Percentiles rank a stretch among this genome's conserved stretches.
phyloP scores from a whole-genome alignment of 1,139 yeast species.

The Scheffersomyces titani region DNA sequence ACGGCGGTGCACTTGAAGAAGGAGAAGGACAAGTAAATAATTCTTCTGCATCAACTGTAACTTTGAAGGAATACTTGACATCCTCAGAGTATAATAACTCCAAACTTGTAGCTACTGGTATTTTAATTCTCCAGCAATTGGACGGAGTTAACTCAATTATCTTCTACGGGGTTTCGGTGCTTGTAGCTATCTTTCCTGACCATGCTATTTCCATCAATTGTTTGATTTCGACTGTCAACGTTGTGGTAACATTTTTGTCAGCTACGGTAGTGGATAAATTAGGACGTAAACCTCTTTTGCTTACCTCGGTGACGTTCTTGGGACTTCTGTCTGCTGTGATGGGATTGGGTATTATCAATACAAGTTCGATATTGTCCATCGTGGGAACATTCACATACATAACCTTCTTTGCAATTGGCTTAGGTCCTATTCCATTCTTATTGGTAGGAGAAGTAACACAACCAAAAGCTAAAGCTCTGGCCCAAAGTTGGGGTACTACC shows the following conservation, averaged over 20 bases:
- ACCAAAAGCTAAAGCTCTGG: slow-evolving; percentile 73
- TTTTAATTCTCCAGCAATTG: slow-evolving; percentile 86
- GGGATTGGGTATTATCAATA: slow-evolving; percentile 61
- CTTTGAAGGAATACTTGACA: slow-evolving; percentile 47
- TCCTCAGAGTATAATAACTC: slow-evolving; percentile 57
- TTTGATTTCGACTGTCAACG: slow-evolving; percentile 70
- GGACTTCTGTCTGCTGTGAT: slow-evolving; percentile 63
- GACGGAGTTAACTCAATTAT: slow-evolving; percentile 91
- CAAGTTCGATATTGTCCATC: slow-evolving; percentile 56
- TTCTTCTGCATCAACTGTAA: slow-evolving; percentile 15
- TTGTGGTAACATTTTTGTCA: slow-evolving; percentile 67
- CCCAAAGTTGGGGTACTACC: slow-evolving; percentile 91
- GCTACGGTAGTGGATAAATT: slow-evolving; percentile 70
- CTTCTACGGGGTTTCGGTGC: slow-evolving; percentile 86
- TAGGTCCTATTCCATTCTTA: slow-evolving; percentile 94
- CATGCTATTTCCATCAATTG: slow-evolving; percentile 73
- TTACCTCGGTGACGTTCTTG: slow-evolving; percentile 70
- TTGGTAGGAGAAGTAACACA: slow-evolving; percentile 89
- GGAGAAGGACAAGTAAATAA: slow-evolving; percentile 10
- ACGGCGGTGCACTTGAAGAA: slow-evolving; percentile 15
- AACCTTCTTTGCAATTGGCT: slow-evolving; percentile 82
- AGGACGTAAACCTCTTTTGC: slow-evolving; percentile 76
- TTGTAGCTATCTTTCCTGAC: slow-evolving; percentile 67
- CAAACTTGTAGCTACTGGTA: slow-evolving; percentile 65
- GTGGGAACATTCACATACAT: slow-evolving; percentile 72